Percentiles rank a stretch among this genome's conserved stretches.
These are phyloP conservation scores for Isabelozyma rhagii DNA, from an alignment of 805 yeast species.

Conservation along the genomic window DNA sequence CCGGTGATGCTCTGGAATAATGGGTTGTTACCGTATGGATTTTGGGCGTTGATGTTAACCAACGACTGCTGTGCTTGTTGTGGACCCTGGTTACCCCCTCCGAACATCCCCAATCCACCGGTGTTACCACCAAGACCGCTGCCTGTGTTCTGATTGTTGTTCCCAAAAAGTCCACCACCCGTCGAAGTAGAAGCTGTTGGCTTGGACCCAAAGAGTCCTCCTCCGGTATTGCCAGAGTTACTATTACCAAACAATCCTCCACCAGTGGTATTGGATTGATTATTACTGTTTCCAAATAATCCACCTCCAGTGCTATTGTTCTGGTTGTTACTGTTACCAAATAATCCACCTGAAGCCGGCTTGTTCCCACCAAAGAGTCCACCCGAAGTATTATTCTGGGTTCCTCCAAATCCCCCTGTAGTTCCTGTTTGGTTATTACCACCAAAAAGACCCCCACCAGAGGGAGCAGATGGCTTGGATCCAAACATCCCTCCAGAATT, in stretches of 20 bases:
- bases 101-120: slow-evolving; percentile 13
- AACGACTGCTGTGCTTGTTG: slow-evolving; percentile 21
- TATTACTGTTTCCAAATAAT: slow-evolving; percentile 31
- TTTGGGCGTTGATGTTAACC: slow-evolving; percentile 29
- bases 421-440: slow-evolving; percentile 18
- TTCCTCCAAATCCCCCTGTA: slow-evolving; percentile 10
- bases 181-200: slow-evolving; percentile 23
- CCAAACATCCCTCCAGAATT: slow-evolving; percentile 45
- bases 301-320: slow-evolving; percentile 25
- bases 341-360: slow-evolving; percentile 19
- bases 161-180: slow-evolving; percentile 43
- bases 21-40: slow-evolving; percentile 81
- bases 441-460: slow-evolving; percentile 40
- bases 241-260: slow-evolving; percentile 26
- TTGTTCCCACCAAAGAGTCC: slow-evolving; percentile 14
- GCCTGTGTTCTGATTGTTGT: slow-evolving; percentile 8
- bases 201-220: slow-evolving; percentile 42
- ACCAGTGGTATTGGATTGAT: slow-evolving; percentile 9
- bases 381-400: slow-evolving; percentile 1
- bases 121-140: slow-evolving; percentile 5
- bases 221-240: slow-evolving; percentile 23
- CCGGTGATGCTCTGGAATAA: slow-evolving; percentile 50
- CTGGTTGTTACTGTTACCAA: slow-evolving; percentile 12
- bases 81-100: slow-evolving; percentile 18
- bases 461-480: slow-evolving; percentile 17